These are phyloP conservation scores for Coniochaeta prunicola DNA, from an alignment of 2,329 filamentous ascomycete species.

Conservation along the genomic window DNA sequence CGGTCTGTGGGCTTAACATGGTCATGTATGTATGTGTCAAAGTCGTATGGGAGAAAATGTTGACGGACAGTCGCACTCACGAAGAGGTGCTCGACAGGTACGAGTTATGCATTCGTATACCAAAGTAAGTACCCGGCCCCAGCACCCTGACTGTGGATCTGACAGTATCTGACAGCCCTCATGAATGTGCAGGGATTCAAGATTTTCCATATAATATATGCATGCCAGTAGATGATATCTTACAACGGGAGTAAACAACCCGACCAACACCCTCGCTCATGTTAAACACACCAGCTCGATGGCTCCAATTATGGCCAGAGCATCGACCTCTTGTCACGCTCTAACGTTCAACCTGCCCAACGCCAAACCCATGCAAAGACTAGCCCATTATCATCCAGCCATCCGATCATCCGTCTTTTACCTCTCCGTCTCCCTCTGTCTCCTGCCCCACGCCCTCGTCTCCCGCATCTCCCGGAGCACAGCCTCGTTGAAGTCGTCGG, in stretches of 20 bases:
- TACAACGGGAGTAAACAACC: background rate
- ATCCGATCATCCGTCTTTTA: background rate
- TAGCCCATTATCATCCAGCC: background rate
- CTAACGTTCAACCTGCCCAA: background rate
- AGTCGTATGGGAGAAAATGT: background rate
- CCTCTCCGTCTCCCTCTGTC: background rate
- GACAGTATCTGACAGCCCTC: no score
- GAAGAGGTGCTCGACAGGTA: no score
- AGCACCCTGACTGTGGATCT: no score
- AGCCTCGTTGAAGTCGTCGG: slow-evolving; percentile 48
- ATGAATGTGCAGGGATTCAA: no score
- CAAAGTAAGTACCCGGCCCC: no score
- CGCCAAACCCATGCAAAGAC: background rate
- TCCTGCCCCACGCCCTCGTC: slow-evolving; percentile 23
- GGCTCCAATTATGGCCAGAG: background rate
- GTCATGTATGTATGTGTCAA: background rate
- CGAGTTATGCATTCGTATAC: no score
- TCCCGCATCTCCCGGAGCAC: slow-evolving; percentile 47
- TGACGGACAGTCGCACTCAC: background rate
- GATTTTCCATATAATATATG: background rate
- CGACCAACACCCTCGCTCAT: background rate
- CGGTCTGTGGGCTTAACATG: background rate
- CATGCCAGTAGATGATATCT: background rate
- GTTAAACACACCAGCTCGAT: background rate
- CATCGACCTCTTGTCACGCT: background rate